Evolutionary conservation across 163 green algal species (phyloP).

Genomic region (Scenedesmus sp.): DNA sequence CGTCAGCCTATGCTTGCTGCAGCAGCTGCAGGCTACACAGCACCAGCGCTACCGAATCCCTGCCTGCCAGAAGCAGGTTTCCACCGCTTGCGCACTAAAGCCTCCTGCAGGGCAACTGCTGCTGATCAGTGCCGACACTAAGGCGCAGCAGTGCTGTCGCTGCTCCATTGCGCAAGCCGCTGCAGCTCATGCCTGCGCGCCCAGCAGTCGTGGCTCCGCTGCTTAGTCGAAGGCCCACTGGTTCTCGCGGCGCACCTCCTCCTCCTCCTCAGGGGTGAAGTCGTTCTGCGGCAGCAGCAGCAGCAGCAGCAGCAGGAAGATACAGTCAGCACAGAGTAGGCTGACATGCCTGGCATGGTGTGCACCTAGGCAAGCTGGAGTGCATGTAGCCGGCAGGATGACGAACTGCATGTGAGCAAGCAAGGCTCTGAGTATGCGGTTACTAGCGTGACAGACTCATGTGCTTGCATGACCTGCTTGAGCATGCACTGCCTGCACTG

Average conservation of each 20-base stretch:
- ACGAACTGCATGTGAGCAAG: not conserved
- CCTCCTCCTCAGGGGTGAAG: conserved; percentile 99
- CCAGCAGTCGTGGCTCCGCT: not conserved
- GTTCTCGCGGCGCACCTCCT: conserved; percentile 98
- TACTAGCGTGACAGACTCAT: too few relatives aligned
- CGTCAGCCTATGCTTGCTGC: not conserved
- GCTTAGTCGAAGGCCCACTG: conserved; percentile 98
- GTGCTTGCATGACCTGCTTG: not conserved
- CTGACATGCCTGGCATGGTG: not conserved
- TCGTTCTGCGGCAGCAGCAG: conserved; percentile 87
- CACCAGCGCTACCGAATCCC: not conserved
- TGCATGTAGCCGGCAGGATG: not conserved
- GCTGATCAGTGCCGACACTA: not conserved
- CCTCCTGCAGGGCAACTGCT: not conserved
- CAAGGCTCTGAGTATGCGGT: too few relatives aligned
- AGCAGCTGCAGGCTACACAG: not conserved
- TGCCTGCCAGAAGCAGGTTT: not conserved
- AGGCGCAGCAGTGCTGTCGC: not conserved
- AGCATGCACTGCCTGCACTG: not conserved
- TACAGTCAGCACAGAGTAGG: not conserved
- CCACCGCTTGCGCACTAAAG: not conserved
- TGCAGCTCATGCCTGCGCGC: not conserved
- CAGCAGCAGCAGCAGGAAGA: not conserved
- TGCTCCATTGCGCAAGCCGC: not conserved
- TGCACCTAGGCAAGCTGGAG: not conserved